A percentile compares a stretch with the other conserved stretches of the same genome.
Conservation (phyloP, 129 eudicot genomes). For the Chrysanthemum makinoi region DNA sequence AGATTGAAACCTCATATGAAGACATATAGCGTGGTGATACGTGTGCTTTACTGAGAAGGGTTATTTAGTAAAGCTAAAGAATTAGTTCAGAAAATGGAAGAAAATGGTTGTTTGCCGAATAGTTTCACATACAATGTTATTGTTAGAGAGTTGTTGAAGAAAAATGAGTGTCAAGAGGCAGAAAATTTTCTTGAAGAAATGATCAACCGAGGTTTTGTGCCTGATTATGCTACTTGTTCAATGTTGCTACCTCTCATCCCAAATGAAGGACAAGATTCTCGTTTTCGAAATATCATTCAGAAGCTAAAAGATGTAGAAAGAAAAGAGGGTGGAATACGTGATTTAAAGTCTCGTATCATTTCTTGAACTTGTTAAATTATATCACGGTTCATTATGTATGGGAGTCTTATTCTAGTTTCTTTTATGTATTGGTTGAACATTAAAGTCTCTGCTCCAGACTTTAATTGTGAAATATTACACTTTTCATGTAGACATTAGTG, state of each 20-base stretch:
- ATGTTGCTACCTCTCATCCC: slow-evolving; percentile 17
- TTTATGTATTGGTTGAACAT: no score
- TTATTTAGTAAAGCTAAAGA: slow-evolving; percentile 26
- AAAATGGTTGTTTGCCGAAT: slow-evolving; percentile 26
- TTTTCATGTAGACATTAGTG: no score
- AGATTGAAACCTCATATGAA: slow-evolving; percentile 25
- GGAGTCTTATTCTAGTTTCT: no score
- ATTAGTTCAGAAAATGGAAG: slow-evolving; percentile 21
- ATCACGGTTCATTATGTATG: no score
- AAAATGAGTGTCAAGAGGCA: slow-evolving; percentile 18
- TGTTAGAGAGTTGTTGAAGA: slow-evolving; percentile 26
- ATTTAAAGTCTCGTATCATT: background rate
- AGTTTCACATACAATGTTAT: slow-evolving; percentile 26
- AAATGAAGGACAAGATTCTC: background rate
- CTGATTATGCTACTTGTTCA: slow-evolving; percentile 19
- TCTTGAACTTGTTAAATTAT: background rate
- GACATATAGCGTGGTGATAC: slow-evolving; percentile 30
- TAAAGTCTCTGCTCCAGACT: no score
- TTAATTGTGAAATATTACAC: no score
- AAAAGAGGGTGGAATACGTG: background rate
- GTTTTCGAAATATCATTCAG: slow-evolving; percentile 6
- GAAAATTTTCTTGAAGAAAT: slow-evolving; percentile 26
- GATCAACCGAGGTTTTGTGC: slow-evolving; percentile 26
- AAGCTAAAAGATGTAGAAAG: slow-evolving; percentile 4
- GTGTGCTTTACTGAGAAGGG: slow-evolving; percentile 16